Base-by-base conservation (phyloP, 176 grass and related monocot genomes). In the Musa troglodytarum region DNA sequence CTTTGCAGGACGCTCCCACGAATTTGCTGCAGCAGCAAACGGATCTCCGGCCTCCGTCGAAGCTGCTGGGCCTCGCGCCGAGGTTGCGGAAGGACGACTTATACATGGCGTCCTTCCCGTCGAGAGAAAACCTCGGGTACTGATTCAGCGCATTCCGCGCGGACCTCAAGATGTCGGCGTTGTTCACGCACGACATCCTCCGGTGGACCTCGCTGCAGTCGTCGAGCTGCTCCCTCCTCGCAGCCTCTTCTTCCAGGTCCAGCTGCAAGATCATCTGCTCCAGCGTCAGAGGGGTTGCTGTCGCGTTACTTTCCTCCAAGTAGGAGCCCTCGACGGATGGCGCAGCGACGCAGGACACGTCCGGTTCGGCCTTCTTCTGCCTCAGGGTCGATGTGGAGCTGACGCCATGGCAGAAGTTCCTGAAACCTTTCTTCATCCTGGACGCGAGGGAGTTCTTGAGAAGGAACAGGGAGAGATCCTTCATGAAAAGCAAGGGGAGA, bases 201-300 rank as follows among this genome's bases (percentile, higher is more conserved):
- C 95, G 82, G 49, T 73, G 84, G 52, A 63, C 5, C 12, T 65
- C 17, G 15, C 72, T 63, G 55, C 51, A 65, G 24, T 87, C 81
- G 9, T 87, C 81, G 7, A 73, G 59, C 77, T 79, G 85, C 21
- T 75, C 83, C 49, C 12, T 51, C 75, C 78, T 78, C n/a, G 82
- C 84, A 8, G 82, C 88, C 63, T 80, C 84, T 75, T 93, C 95
- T 68, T 98, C 86, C 70, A 98, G 69, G 75, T 93, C 88, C 66
- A 98, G 90, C 78, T 98, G 88, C 52, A 98, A 79, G 84, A 98
- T 93, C 95, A 98, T 98, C 76, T 98, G 81, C 73, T 98, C 95
- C 50, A 98, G 86, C 53, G 90, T 91, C 15, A 87, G 55, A 20
- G 58, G 71, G 16, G 15, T 65, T 24, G 43, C 73, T 9, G 73